These are phyloP conservation scores for Sanghuangporus baumii DNA, from an alignment of 1,284 basidiomycete genomes.

Conservation along the genomic window DNA sequence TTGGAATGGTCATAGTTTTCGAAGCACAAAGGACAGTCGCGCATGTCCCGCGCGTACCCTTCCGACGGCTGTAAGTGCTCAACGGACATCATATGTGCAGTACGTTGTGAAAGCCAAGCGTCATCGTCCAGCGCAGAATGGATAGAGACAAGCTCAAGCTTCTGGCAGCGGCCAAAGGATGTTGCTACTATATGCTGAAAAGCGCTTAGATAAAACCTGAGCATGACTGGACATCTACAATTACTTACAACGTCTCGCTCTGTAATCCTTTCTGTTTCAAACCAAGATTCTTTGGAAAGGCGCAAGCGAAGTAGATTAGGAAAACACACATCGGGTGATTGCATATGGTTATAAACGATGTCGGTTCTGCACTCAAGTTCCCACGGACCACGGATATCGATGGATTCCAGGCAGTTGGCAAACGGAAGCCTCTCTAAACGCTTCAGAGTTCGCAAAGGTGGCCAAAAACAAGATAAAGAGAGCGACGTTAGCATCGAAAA, in stretches of 20 bases:
- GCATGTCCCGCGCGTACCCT: constrained; percentile 8
- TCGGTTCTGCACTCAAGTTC: not conserved
- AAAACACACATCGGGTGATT: not conserved
- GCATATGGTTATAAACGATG: not conserved
- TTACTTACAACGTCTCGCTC: not conserved
- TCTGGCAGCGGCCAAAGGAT: not conserved
- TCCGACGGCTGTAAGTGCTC: constrained; percentile 11
- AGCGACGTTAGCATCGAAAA: not conserved
- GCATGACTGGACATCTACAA: not conserved
- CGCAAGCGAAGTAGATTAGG: not conserved
- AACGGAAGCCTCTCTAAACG: not conserved
- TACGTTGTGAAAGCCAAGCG: not conserved
- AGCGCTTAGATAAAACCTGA: not conserved
- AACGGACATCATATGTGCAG: not conserved
- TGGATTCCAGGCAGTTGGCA: not conserved
- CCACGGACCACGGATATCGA: not conserved
- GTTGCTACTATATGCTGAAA: not conserved
- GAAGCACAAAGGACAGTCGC: constrained; percentile 11
- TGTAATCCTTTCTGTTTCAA: not conserved
- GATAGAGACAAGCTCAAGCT: constrained; percentile 6
- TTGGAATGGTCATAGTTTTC: constrained; percentile 4
- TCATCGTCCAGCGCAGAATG: constrained; percentile 3
- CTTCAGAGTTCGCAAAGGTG: not conserved
- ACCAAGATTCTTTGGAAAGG: not conserved
- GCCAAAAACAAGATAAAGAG: not conserved